Percentiles rank a stretch among this genome's conserved stretches.
Conservation (phyloP, 208 protist species). For the Leptomonas seymouri region DNA sequence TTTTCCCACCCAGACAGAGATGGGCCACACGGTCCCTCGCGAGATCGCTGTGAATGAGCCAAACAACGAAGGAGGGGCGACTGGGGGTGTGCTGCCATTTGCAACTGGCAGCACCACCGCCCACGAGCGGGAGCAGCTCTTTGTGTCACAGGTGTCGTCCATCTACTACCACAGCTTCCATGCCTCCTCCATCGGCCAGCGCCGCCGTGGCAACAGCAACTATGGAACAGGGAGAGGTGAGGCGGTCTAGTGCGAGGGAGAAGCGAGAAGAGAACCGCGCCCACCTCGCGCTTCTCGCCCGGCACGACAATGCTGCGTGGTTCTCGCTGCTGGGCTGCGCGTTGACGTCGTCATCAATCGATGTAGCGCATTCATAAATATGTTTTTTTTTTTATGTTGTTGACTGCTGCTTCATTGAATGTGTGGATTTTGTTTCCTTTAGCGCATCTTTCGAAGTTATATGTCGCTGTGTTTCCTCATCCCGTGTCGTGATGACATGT, state of each 20-base stretch:
- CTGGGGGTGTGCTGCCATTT: conserved; percentile 13
- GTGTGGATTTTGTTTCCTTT: no score
- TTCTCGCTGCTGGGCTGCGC: no score
- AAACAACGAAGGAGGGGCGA: not conserved
- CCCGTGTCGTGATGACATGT: not conserved
- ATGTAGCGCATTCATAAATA: no score
- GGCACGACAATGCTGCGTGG: no score
- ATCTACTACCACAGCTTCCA: conserved; percentile 1
- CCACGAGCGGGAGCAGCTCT: conserved; percentile 72
- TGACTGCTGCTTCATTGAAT: no score
- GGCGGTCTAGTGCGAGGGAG: not conserved
- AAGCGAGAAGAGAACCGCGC: not conserved
- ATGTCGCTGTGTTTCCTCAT: not conserved
- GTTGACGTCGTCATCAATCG: no score
- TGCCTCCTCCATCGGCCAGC: conserved; percentile 4
- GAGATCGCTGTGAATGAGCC: conserved; percentile 4
- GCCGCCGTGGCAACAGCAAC: conserved; percentile 5
- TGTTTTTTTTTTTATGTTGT: no score
- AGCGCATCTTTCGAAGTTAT: no score
- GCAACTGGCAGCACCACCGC: conserved; percentile 37
- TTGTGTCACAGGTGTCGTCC: conserved; percentile 60
- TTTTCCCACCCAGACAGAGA: conserved; percentile 13
- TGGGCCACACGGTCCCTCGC: not conserved
- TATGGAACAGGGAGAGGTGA: conserved; percentile 25
- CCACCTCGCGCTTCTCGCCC: not conserved